Evolutionary conservation across 2,329 filamentous ascomycete genomes (phyloP), one percentile per base, ranked within the genome.

Genomic region (Hypoxylon rubiginosum): DNA sequence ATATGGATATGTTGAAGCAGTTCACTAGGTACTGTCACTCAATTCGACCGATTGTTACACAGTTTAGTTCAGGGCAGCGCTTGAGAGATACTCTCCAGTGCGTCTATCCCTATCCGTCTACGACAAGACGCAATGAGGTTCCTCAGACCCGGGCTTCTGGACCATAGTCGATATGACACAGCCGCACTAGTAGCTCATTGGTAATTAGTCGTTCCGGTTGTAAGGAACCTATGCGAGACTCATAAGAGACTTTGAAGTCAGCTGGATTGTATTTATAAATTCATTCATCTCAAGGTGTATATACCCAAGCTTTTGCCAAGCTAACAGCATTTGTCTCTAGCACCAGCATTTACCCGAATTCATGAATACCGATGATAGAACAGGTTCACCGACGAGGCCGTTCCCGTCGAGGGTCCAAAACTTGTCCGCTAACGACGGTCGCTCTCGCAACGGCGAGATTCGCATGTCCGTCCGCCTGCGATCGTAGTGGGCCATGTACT

Each of bases 121-220:
- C 21, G 2, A 24, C 21, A 24, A 24, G 21, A n/a, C n/a, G n/a
- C 28, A 30, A 30, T 4, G 9, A 30, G 28, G 30, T 24, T 71
- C 62, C 21, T 67, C 45, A 41, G 34, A 21, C 26, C 17, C 43
- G 13, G 11, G 24, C 24, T 61, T 34, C 32, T 55, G 30, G 9
- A 54, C 53, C 65, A 62, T 67, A 17, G 19, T 30, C 39, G n/a
- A 10, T 11, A 34, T 19, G 50, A 17, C 24, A 28, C 15, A 30
- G 28, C 2, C 34, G 28, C 17, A 17, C 19, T 7, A 45, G 51
- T 52, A 13, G 11, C 19, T 54, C 46, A 30, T 32, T 21, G 15
- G 30, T 32, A 36, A 26, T 21, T 34, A 7, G 5, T 34, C 26
- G 8, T 49, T 53, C 41, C 41, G 41, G 32, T 48, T 39, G 46